phyloP scores from a whole-genome alignment of 2,329 filamentous ascomycete species.

The Xylaria sp. region DNA sequence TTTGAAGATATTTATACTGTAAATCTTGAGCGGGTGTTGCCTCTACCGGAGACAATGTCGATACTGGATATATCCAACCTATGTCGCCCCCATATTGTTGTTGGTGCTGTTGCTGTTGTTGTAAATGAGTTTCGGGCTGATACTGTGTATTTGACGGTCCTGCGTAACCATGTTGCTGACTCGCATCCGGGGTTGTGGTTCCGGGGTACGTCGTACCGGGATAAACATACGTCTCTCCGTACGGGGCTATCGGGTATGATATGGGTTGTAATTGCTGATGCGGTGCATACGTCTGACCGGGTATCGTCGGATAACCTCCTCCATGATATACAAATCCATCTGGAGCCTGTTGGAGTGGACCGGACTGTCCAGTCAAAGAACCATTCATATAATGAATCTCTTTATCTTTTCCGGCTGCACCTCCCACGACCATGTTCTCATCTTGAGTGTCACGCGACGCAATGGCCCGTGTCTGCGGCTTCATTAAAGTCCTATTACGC shows the following conservation, averaged over 20 bases:
- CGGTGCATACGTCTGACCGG: slow-evolving; percentile 22
- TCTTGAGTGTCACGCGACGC: slow-evolving; percentile 17
- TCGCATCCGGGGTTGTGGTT: slow-evolving; percentile 5
- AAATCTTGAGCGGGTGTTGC: slow-evolving; percentile 3
- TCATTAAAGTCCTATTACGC: slow-evolving; percentile 21
- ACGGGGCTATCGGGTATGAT: slow-evolving; percentile 9
- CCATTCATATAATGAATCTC: slow-evolving; percentile 25
- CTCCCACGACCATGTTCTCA: not conserved
- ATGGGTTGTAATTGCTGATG: slow-evolving; percentile 23
- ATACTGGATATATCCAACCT: slow-evolving; percentile 21
- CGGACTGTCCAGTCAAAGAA: not conserved
- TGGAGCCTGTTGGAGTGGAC: slow-evolving; percentile 4
- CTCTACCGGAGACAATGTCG: slow-evolving; percentile 13
- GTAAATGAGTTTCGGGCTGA: slow-evolving; percentile 11
- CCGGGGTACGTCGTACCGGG: slow-evolving; percentile 19
- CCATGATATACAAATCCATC: slow-evolving; percentile 14
- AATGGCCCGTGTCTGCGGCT: slow-evolving; percentile 20
- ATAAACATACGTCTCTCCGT: slow-evolving; percentile 11
- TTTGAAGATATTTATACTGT: slow-evolving; percentile 28
- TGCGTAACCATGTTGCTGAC: slow-evolving; percentile 26
- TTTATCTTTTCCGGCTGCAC: slow-evolving; percentile 16
- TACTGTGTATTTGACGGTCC: slow-evolving; percentile 31
- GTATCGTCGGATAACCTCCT: slow-evolving; percentile 27
- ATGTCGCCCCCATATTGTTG: slow-evolving; percentile 9
- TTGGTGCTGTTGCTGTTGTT: slow-evolving; percentile 10